These are phyloP conservation scores for Coemansia sp. DNA, from an alignment of 192 early-diverging fungal genomes.

Conservation along the genomic window DNA sequence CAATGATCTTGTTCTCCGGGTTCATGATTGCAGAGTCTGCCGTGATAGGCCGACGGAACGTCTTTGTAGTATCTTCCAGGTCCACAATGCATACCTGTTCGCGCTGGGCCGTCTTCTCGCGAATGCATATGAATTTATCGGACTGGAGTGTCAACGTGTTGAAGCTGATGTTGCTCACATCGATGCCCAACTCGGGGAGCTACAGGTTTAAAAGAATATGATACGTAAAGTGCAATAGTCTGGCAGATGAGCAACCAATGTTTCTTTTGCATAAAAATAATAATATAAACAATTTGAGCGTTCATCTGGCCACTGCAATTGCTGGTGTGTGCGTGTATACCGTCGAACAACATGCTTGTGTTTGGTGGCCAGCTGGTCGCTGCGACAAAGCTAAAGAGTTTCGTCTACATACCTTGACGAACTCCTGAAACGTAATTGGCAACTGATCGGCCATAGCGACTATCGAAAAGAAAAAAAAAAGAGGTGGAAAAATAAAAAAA, in stretches of 20 bases:
- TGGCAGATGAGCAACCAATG: slow-evolving; percentile 1
- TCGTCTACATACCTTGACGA: slow-evolving; percentile 77
- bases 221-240: neutral
- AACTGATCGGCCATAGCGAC: slow-evolving; percentile 74
- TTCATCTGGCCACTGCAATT: no score
- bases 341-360: no score
- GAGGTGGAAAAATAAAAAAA: neutral
- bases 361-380: no score
- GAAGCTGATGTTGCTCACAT: slow-evolving; percentile 91
- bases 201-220: slow-evolving; percentile 36
- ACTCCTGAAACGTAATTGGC: slow-evolving; percentile 96
- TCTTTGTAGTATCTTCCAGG: slow-evolving; percentile 79
- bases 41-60: slow-evolving; percentile 89
- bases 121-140: slow-evolving; percentile 96
- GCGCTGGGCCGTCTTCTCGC: slow-evolving; percentile 83
- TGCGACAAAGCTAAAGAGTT: neutral
- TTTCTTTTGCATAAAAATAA: no score
- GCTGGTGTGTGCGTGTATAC: neutral
- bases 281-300: no score
- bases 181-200: slow-evolving; percentile 90
- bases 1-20: slow-evolving; percentile 89
- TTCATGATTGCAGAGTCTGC: slow-evolving; percentile 99
- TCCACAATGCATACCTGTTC: slow-evolving; percentile 96
- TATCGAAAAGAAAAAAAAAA: slow-evolving; percentile 15
- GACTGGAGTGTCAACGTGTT: slow-evolving; percentile 98